These are phyloP conservation scores for Dalbergia oliveri DNA, from an alignment of 306 rosid genomes.

Conservation along the genomic window DNA sequence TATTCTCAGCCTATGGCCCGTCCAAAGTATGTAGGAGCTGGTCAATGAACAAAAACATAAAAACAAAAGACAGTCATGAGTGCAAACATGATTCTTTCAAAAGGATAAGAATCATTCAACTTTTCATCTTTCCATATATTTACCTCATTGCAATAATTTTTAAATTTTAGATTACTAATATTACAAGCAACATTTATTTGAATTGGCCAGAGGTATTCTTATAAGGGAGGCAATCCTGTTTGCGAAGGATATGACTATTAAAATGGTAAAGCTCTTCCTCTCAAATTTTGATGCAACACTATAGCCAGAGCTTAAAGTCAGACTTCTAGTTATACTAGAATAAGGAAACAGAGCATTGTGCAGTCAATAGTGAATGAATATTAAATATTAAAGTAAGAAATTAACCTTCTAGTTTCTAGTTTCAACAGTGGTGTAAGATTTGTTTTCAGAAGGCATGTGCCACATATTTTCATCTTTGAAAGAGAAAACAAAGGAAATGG, in stretches of 20 bases:
- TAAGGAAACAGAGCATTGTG: no score
- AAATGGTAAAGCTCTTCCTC: no score
- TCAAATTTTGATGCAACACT: no score
- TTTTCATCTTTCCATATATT: background rate
- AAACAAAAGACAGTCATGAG: background rate
- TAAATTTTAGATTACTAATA: background rate
- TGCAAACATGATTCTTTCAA: constrained; percentile 9
- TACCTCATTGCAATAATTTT: background rate
- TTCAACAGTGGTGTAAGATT: background rate
- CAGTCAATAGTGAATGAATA: background rate
- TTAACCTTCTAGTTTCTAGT: no score
- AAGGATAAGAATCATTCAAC: constrained; percentile 1
- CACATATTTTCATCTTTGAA: background rate
- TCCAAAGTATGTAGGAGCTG: background rate
- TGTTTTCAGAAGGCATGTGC: constrained; percentile 29
- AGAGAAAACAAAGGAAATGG: background rate
- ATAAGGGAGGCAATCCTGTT: no score
- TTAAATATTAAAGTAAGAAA: background rate
- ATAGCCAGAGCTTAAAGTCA: no score
- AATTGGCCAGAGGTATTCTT: no score
- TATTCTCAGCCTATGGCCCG: constrained; percentile 3
- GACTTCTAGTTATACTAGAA: no score
- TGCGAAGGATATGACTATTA: no score
- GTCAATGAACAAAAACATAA: background rate
- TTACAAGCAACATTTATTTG: no score